A percentile compares a stretch with the other conserved stretches of the same genome.
Conservation (phyloP, 78 protist genomes). For the Dictyostelium intermedium region DNA sequence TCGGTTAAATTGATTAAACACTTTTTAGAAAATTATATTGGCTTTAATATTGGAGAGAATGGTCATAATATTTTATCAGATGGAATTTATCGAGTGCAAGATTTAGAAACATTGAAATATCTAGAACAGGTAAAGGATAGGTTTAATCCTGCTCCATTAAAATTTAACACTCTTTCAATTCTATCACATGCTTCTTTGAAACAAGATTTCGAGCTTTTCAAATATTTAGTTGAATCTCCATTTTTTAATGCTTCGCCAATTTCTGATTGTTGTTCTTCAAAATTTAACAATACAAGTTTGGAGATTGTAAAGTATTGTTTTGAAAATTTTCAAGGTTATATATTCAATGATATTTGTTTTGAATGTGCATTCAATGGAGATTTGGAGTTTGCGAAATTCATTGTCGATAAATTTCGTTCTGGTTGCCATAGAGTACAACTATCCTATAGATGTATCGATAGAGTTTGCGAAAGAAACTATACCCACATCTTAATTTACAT, state of each 20-base stretch:
- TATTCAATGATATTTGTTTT: not conserved
- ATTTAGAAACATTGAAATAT: not conserved
- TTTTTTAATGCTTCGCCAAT: not conserved
- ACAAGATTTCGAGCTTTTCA: not conserved
- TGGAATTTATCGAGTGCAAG: not conserved
- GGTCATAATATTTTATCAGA: not conserved
- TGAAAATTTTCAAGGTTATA: not conserved
- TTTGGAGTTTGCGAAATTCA: not conserved
- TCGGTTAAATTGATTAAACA: not conserved
- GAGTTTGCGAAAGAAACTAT: not conserved
- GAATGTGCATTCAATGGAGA: not conserved
- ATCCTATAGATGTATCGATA: not conserved
- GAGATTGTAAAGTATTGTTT: not conserved
- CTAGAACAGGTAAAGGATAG: not conserved
- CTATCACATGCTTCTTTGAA: not conserved
- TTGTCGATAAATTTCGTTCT: not conserved
- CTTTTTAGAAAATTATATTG: not conserved
- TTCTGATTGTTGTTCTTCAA: not conserved
- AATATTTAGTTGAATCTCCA: not conserved
- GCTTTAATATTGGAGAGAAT: not conserved
- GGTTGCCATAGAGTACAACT: not conserved
- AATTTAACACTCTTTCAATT: not conserved
- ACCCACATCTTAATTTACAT: not conserved
- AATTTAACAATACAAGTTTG: not conserved
- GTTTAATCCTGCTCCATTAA: not conserved